A percentile compares a stretch with the other conserved stretches of the same genome.
These are phyloP conservation scores for Mycena metata DNA, from an alignment of 768 basidiomycete species.

Conservation along the genomic window DNA sequence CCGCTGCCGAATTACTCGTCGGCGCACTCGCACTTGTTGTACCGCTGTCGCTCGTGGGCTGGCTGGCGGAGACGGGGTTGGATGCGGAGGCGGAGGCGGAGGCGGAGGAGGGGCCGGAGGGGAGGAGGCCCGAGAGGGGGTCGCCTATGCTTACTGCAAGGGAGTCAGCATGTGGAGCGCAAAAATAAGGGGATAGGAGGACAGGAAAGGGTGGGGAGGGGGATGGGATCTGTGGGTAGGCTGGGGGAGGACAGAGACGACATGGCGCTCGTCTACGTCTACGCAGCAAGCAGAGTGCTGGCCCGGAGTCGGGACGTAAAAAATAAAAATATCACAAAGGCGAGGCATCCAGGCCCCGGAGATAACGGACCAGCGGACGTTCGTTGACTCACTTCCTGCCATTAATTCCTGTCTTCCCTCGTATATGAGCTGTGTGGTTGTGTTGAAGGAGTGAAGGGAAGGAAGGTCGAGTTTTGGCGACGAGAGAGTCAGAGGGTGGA, in stretches of 20 bases:
- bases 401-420: no score
- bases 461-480: background rate
- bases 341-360: no score
- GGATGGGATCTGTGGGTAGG: background rate
- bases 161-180: no score
- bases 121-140: background rate
- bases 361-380: no score
- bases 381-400: no score
- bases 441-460: background rate
- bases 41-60: background rate
- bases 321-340: background rate
- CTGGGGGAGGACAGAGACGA: background rate
- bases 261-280: background rate
- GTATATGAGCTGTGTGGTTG: no score
- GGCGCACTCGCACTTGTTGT: background rate
- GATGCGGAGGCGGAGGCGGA: no score
- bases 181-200: background rate
- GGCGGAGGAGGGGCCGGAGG: background rate
- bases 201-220: background rate
- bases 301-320: background rate
- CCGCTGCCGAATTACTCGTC: background rate
- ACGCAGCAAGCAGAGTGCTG: background rate
- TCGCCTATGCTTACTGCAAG: background rate
- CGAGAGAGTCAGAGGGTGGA: background rate
- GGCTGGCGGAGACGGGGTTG: background rate